Conservation (phyloP, 164 flowering plant genomes). For the Kalanchoe fedtschenkoi region DNA sequence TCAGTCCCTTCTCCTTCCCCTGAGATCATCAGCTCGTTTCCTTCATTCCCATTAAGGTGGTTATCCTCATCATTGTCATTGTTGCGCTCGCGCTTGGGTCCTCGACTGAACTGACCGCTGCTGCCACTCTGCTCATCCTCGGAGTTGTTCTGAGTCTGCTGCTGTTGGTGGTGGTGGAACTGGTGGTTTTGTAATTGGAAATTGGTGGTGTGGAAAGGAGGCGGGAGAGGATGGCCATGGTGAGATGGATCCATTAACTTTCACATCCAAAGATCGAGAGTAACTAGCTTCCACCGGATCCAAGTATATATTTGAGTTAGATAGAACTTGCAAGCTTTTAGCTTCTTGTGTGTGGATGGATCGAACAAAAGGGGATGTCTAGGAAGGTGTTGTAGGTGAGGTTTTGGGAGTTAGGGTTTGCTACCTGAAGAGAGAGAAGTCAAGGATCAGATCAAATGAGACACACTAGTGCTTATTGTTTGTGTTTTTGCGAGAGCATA, state of each 20-base stretch:
- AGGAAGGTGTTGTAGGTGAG: neutral
- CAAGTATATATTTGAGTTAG: neutral
- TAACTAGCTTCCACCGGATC: neutral
- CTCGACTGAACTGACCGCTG: constrained; percentile 6
- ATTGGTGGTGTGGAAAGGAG: constrained; percentile 6
- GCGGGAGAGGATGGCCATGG: constrained; percentile 6
- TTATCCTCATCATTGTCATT: constrained; percentile 4
- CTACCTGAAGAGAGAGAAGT: neutral
- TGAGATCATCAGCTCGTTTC: constrained; percentile 1
- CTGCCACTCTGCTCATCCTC: constrained; percentile 8
- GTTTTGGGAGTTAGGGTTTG: constrained; percentile 3
- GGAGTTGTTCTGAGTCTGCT: neutral
- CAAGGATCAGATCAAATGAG: neutral
- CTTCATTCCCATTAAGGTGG: neutral
- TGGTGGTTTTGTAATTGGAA: constrained; percentile 3
- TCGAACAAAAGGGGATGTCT: neutral
- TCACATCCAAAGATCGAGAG: constrained; percentile 1
- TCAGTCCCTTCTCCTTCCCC: constrained; percentile 5
- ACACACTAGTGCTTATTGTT: constrained; percentile 1
- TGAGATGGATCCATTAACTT: constrained; percentile 4
- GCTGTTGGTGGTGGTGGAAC: constrained; percentile 1
- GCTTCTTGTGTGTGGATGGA: neutral
- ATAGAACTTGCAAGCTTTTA: neutral
- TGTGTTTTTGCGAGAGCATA: neutral
- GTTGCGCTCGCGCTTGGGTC: constrained; percentile 1